Percentiles rank a stretch among this genome's conserved stretches.
Conservation (phyloP, 2,329 filamentous ascomycete species). For the Apiospora sp. region DNA sequence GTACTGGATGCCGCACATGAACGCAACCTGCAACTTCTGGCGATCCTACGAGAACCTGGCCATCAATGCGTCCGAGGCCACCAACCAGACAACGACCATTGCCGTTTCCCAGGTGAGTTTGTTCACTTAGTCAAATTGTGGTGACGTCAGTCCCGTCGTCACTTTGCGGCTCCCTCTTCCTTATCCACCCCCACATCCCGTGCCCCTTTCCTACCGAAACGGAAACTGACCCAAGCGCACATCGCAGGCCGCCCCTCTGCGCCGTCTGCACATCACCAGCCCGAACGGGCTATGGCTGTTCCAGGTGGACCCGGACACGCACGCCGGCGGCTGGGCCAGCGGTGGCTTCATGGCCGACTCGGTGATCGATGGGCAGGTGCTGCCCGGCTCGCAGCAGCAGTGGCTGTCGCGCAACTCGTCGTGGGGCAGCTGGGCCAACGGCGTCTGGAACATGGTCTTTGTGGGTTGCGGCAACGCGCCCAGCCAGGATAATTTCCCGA, state of each 20-base stretch:
- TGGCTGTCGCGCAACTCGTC: constrained; percentile 44
- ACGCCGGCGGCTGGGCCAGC: constrained; percentile 44
- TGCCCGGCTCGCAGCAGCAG: constrained; percentile 45
- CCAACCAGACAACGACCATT: constrained; percentile 44
- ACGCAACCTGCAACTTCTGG: constrained; percentile 47
- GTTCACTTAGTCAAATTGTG: neutral
- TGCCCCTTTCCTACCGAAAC: neutral
- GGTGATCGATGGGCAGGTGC: constrained; percentile 40
- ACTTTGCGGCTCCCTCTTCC: neutral
- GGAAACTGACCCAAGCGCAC: neutral
- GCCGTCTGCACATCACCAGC: constrained; percentile 42
- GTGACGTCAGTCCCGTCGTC: constrained; percentile 8
- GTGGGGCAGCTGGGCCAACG: constrained; percentile 45
- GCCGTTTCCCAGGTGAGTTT: constrained; percentile 40
- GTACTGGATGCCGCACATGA: constrained; percentile 46
- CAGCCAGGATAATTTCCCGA: constrained; percentile 38
- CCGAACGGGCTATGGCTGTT: constrained; percentile 44
- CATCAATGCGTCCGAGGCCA: constrained; percentile 41
- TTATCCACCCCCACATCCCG: neutral
- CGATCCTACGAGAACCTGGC: constrained; percentile 44
- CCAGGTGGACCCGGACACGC: constrained; percentile 42
- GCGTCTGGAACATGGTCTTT: constrained; percentile 47
- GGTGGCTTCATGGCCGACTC: constrained; percentile 46
- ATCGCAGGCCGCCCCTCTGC: constrained; percentile 39
- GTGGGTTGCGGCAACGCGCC: constrained; percentile 42